Evolutionary conservation across 1,139 yeast genomes (phyloP), one percentile per base, ranked within the genome.

Genomic region (Pneumocystis canis): DNA sequence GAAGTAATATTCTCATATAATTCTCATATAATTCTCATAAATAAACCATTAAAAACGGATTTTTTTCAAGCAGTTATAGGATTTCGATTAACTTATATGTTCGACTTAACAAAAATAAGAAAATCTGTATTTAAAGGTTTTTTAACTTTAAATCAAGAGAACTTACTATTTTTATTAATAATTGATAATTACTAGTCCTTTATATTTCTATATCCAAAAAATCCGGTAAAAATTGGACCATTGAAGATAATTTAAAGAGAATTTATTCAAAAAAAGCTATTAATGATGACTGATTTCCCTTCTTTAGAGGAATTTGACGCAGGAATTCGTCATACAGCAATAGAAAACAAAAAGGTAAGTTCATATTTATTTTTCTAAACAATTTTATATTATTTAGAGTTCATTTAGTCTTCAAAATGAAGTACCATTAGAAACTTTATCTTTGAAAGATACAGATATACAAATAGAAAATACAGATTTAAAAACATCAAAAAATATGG

Each of bases 271-370:
- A 56, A 47, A 25, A 20, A 54, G 33, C 1, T 59, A 62, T 39
- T 58, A 40, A 74, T 65, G 65, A 87, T 87, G 95, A 85, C 92
- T 69, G 90, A 87, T 74, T 90, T 85, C 74, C 96, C 96, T 59
- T 88, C 88, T 66, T 80, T 89, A 69, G 90, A 85, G 68, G 80
- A 77, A 65, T 70, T 75, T 64, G 76, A 74, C 67, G 67, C 69
- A 59, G 76, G 73, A 58, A 66, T 20, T 47, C 30, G 20, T 9
- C 30, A 28, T 11, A 47, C 70, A 62, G 68, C 68, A 56, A 60
- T 67, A 41, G 64, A 63, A 16, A 63, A 60, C 30, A 60, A 67
- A 25, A 65, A 59, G n/a, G 67, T 70, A 18, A 60, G 66, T 54
- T 64, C 61, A 25, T 64, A 60, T 54, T 1, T 47, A 25, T 25